phyloP scores from a whole-genome alignment of 169 alveolate genomes.

The Plasmodium yoelii region DNA sequence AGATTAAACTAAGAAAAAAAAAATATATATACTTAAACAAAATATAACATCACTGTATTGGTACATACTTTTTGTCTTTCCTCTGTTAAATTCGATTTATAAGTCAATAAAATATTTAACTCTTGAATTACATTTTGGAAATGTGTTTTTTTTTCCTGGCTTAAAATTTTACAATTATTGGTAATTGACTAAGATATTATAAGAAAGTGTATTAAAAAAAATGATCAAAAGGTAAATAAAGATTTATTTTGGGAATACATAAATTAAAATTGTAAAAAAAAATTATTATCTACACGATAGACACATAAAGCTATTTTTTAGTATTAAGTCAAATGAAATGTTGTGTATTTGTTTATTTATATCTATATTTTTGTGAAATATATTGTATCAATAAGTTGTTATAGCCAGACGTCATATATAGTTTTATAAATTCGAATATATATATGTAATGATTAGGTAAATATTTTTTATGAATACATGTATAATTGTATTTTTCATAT shows the following conservation, averaged over 20 bases:
- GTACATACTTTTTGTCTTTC: slow-evolving; percentile 61
- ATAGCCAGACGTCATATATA: too few species aligned
- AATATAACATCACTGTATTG: not conserved
- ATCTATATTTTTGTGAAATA: too few species aligned
- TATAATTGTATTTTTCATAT: too few species aligned
- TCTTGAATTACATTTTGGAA: slow-evolving; percentile 53
- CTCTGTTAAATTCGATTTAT: slow-evolving; percentile 41
- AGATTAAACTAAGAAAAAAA: slow-evolving; percentile 13
- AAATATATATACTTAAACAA: not conserved
- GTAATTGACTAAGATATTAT: slow-evolving; percentile 28
- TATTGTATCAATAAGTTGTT: too few species aligned
- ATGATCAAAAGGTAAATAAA: not conserved
- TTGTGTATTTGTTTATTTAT: too few species aligned
- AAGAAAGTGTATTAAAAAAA: slow-evolving; percentile 5
- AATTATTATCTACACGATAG: too few species aligned
- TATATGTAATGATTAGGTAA: too few species aligned
- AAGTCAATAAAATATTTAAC: slow-evolving; percentile 37
- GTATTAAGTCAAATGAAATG: too few species aligned
- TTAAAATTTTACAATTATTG: slow-evolving; percentile 30
- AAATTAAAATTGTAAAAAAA: not conserved
- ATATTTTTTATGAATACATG: too few species aligned
- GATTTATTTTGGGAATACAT: not conserved
- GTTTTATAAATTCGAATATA: too few species aligned
- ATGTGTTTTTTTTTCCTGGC: slow-evolving; percentile 51
- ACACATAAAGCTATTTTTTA: too few species aligned